Percentiles rank a stretch among this genome's conserved stretches.
Conservation (phyloP, 192 early-diverging fungal species). For the Coemansia sp. region DNA sequence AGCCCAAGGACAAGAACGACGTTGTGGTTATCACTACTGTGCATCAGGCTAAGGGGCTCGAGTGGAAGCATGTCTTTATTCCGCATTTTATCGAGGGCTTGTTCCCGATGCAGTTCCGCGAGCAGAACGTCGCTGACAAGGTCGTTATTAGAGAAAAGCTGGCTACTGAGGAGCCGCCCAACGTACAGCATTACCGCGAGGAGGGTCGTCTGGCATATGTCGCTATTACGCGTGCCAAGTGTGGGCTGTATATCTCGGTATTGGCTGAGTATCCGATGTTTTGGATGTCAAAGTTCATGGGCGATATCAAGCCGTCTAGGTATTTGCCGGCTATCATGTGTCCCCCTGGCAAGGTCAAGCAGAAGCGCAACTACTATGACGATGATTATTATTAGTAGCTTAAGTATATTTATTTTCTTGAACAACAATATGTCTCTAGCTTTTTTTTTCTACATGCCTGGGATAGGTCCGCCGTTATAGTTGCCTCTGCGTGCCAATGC, state of each 20-base stretch:
- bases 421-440: too few species aligned
- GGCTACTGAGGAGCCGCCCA: too few species aligned
- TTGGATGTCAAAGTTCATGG: conserved; percentile 46
- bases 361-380: background rate
- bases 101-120: conserved; percentile 52
- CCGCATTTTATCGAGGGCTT: conserved; percentile 54
- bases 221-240: conserved; percentile 47
- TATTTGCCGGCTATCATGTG: conserved; percentile 45
- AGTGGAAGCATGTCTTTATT: conserved; percentile 54
- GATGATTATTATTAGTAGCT: background rate
- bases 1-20: conserved; percentile 5
- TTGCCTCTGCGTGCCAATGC: too few species aligned
- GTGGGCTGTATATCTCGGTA: conserved; percentile 47
- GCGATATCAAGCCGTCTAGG: conserved; percentile 17
- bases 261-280: conserved; percentile 22
- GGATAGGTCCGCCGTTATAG: too few species aligned
- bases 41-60: conserved; percentile 55
- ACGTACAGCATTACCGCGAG: conserved; percentile 26
- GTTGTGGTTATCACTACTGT: conserved; percentile 47
- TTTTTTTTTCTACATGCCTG: too few species aligned
- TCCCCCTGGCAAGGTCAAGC: conserved; percentile 8
- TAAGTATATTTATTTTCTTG: too few species aligned
- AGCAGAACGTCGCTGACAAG: conserved; percentile 10
- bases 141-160: background rate
- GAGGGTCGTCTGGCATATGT: conserved; percentile 54